phyloP scores from a whole-genome alignment of 768 basidiomycete species.

The Dendrothele bispora region DNA sequence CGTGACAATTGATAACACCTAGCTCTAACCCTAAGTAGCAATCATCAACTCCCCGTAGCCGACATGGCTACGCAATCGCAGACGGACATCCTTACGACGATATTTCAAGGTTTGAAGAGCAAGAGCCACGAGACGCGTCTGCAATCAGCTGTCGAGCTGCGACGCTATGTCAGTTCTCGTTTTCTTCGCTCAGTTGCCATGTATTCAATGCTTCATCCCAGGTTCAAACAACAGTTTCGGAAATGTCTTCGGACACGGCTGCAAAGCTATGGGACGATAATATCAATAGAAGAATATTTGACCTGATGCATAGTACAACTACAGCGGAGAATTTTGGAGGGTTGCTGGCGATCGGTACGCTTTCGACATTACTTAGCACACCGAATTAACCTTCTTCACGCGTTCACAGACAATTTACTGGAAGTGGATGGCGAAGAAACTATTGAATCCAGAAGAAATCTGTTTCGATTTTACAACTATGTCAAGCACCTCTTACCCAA shows the following conservation, averaged over 20 bases:
- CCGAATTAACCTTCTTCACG: constrained; percentile 9
- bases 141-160: constrained; percentile 70
- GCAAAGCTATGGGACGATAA: constrained; percentile 85
- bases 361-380: neutral
- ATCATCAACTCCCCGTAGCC: constrained; percentile 17
- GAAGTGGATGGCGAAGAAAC: constrained; percentile 78
- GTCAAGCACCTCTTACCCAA: constrained; percentile 91
- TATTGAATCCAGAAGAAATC: constrained; percentile 75
- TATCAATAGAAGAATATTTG: constrained; percentile 77
- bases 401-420: constrained; percentile 62
- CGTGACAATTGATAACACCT: too few species aligned
- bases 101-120: constrained; percentile 67
- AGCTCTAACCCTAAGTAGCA: neutral
- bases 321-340: constrained; percentile 83
- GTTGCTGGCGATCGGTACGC: constrained; percentile 81
- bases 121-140: constrained; percentile 63
- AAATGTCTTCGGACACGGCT: constrained; percentile 80
- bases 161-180: constrained; percentile 62
- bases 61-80: constrained; percentile 67
- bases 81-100: constrained; percentile 60
- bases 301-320: constrained; percentile 80
- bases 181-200: constrained; percentile 6
- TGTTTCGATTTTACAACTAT: constrained; percentile 90
- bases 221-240: constrained; percentile 73
- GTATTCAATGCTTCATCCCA: constrained; percentile 27